A percentile compares a stretch with the other conserved stretches of the same genome.
phyloP scores from a whole-genome alignment of 83 land plant genomes.

The Diphasiastrum complanatum region DNA sequence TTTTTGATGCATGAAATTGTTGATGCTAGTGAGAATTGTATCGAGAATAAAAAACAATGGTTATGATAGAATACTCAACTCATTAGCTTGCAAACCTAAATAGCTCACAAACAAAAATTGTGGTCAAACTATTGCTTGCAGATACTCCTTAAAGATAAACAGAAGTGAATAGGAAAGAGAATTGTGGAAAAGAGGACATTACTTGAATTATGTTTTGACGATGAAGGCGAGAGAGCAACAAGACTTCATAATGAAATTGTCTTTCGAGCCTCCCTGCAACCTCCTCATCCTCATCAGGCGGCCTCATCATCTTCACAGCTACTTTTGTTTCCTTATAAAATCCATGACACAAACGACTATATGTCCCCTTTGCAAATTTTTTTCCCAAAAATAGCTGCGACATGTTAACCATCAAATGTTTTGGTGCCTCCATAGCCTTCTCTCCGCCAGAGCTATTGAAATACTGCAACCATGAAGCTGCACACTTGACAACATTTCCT shows the following conservation, averaged over 20 bases:
- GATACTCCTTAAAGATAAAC: not conserved
- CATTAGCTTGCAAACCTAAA: too few species aligned
- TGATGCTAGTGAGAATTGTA: too few species aligned
- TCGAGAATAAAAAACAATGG: not conserved
- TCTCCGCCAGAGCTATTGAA: constrained; percentile 4
- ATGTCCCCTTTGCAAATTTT: constrained; percentile 73
- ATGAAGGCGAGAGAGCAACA: constrained; percentile 57
- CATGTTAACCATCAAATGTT: constrained; percentile 60
- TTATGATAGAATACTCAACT: too few species aligned
- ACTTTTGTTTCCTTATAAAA: constrained; percentile 71
- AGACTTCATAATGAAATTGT: constrained; percentile 70
- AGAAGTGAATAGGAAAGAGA: not conserved
- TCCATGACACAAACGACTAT: constrained; percentile 71
- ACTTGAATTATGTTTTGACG: constrained; percentile 64
- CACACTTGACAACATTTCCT: too few species aligned
- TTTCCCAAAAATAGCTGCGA: constrained; percentile 77
- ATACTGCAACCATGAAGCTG: too few species aligned
- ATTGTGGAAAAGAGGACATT: not conserved
- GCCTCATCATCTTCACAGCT: constrained; percentile 75
- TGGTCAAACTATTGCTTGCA: not conserved
- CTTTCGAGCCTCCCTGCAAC: constrained; percentile 44
- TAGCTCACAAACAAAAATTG: too few species aligned
- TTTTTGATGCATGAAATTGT: not conserved
- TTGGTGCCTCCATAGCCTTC: constrained; percentile 17
- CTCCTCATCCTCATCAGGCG: constrained; percentile 59